These are phyloP conservation scores for Cardiosporidium cionae DNA, from an alignment of 169 alveolate genomes.

Conservation along the genomic window DNA sequence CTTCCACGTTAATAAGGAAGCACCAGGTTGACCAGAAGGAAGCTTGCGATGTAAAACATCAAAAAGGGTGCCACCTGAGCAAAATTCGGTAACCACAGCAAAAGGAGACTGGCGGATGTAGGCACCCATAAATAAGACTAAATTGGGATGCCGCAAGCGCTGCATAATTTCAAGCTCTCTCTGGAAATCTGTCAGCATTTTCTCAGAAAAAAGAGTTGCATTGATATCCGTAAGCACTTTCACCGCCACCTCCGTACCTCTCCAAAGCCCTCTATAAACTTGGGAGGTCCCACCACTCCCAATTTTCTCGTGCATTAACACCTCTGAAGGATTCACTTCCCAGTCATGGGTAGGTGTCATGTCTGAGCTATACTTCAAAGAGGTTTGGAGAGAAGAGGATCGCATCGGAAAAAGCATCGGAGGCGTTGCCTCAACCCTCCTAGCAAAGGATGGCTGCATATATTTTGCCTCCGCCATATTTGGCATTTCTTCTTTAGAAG, in stretches of 20 bases:
- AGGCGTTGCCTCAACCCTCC: no score
- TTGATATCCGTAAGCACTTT: not conserved
- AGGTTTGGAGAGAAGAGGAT: no score
- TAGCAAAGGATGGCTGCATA: no score
- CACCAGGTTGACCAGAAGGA: not conserved
- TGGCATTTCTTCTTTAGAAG: no score
- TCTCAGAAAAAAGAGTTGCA: no score
- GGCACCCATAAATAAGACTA: slow-evolving; percentile 40
- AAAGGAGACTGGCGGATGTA: slow-evolving; percentile 10
- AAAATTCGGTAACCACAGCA: slow-evolving; percentile 68
- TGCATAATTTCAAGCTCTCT: slow-evolving; percentile 64
- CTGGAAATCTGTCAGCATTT: no score
- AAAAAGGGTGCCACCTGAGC: slow-evolving; percentile 74
- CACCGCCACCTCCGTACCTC: slow-evolving; percentile 37
- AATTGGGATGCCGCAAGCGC: slow-evolving; percentile 66
- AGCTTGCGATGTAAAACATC: slow-evolving; percentile 53
- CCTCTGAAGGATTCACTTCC: no score
- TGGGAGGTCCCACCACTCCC: slow-evolving; percentile 36
- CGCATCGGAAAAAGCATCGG: no score
- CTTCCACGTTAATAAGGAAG: slow-evolving; percentile 64
- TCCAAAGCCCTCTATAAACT: slow-evolving; percentile 26
- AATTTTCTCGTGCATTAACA: not conserved
- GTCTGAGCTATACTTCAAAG: no score
- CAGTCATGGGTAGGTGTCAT: no score
- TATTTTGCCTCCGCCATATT: no score